Evolutionary conservation across 305 asterid genomes (phyloP), one percentile per base, ranked within the genome.

Genomic region (Salvia sclarea): DNA sequence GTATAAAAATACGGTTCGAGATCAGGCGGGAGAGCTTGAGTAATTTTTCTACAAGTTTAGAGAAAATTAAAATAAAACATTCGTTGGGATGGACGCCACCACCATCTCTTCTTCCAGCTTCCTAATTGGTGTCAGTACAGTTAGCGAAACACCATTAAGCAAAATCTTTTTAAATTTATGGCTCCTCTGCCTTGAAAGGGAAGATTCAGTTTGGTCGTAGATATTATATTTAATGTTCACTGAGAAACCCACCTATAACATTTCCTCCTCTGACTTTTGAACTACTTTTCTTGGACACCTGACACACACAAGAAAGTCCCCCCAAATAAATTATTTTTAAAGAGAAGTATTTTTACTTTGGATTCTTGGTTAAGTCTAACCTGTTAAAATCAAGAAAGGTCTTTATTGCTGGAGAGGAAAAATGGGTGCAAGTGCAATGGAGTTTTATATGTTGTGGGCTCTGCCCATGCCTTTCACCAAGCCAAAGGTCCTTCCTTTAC

Each of bases 401-500:
- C 16, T 69, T 75, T 82, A 53, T 61, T 70, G 78, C 72, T 33
- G 77, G 64, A 77, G 75, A 69, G 59, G 70, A 54, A 61, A 76
- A 77, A 83, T 83, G 92, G 82, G 82, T 58, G 79, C 75, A 77
- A 80, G 82, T 58, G 79, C 75, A 77, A 80, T 64, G 76, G 74
- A 40, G 35, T 78, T 82, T 80, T 76, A 50, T 78, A 75, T 30
- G 44, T 65, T 83, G 96, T 88, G 97, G 94, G 92, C 92, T 80
- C 90, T 73, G 65, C 48, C 78, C 72, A 76, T 77, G 80, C 82
- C 75, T 80, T 78, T 84, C 81, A 71, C 84, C 80, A 56, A 38
- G 75, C 69, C 72, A 84, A 86, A 86, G 90, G 92, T 82, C 68
- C 49, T 72, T 74, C 40, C 72, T 81, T 70, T 68, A 70, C 72